Base-by-base conservation (phyloP, 2,329 filamentous ascomycete genomes). In the Westerdykella ornata region DNA sequence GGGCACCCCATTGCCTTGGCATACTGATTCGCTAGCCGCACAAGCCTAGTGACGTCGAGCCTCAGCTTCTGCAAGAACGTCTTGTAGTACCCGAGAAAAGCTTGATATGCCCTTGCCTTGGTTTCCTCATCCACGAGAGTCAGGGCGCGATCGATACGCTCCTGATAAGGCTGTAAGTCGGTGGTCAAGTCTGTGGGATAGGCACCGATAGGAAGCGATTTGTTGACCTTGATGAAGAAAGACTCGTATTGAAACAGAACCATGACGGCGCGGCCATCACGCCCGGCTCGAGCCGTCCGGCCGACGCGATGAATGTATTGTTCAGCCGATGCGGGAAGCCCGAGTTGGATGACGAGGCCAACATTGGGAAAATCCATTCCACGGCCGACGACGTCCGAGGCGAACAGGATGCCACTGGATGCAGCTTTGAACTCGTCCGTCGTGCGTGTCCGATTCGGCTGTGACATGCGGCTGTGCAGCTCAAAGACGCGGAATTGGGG, bases 331-430 rank as follows among this genome's bases (percentile, higher is more conserved):
- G 69, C 68, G 0, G 75, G 74, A 5, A 77, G 56, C 26, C 74
- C 74, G 4, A 73, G 55, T 49, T 74, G 71, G 22, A 73, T 58
- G 26, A 74, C 71, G 11, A 72, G 57, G 18, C 70, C 68, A 43
- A 73, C 70, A 42, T 72, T 71, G 15, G 71, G 71, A 53, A 74
- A 73, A 48, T 74, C 71, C 70, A 74, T 73, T 19, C 71, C 71
- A 38, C 71, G 67, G 8, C 71, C 71, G 9, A 72, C 68, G 4
- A 66, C 63, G 42, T 66, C 63, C 52, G 71, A 72, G 16, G 74
- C 74, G 41, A 77, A 72, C 48, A 77, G 59, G 39, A 77, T 69
- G 18, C 73, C 74, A 13, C 66, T 62, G 1, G 63, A 54, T 14
- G 69, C 59, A 42, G 70, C 60, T 44, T 68, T 72, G 64, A 68